These are phyloP conservation scores for Alternaria solani DNA, from an alignment of 2,329 filamentous ascomycete genomes.

Conservation along the genomic window DNA sequence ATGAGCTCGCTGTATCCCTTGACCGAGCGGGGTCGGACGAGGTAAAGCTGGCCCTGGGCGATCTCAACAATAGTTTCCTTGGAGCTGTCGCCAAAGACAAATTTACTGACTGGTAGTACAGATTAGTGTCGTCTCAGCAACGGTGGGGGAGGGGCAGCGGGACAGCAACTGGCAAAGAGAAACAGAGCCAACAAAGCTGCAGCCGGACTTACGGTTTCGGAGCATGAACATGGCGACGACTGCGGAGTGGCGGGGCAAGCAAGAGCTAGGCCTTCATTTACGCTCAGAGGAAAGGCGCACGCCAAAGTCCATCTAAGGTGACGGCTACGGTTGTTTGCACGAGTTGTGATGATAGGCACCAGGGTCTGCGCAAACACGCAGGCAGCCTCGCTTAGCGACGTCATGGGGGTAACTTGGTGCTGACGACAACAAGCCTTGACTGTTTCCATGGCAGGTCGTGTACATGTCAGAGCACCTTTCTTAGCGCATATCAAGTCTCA, in stretches of 20 bases:
- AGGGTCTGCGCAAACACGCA: slow-evolving; percentile 22
- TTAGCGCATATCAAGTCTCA: neutral
- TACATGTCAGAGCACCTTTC: neutral
- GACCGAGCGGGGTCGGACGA: slow-evolving; percentile 91
- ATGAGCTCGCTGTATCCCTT: slow-evolving; percentile 99
- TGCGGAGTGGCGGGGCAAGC: slow-evolving; percentile 13
- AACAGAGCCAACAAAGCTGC: slow-evolving; percentile 18
- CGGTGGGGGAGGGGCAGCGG: slow-evolving; percentile 43
- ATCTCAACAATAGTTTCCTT: slow-evolving; percentile 96
- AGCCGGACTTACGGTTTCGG: slow-evolving; percentile 46
- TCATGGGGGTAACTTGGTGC: neutral
- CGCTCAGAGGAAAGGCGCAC: slow-evolving; percentile 25
- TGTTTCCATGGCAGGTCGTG: neutral
- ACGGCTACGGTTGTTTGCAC: slow-evolving; percentile 19
- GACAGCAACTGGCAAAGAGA: neutral
- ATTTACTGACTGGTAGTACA: slow-evolving; percentile 75
- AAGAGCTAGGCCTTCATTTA: slow-evolving; percentile 29
- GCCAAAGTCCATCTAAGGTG: slow-evolving; percentile 23
- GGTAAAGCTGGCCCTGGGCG: slow-evolving; percentile 93
- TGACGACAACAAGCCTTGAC: neutral
- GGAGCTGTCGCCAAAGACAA: slow-evolving; percentile 86
- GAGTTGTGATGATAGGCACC: slow-evolving; percentile 22
- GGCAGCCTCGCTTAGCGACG: slow-evolving; percentile 21
- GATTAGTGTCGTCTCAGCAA: slow-evolving; percentile 34
- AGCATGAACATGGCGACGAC: slow-evolving; percentile 52